phyloP scores from a whole-genome alignment of 1,139 yeast genomes.

The Debaryomycetaceae sp. region DNA sequence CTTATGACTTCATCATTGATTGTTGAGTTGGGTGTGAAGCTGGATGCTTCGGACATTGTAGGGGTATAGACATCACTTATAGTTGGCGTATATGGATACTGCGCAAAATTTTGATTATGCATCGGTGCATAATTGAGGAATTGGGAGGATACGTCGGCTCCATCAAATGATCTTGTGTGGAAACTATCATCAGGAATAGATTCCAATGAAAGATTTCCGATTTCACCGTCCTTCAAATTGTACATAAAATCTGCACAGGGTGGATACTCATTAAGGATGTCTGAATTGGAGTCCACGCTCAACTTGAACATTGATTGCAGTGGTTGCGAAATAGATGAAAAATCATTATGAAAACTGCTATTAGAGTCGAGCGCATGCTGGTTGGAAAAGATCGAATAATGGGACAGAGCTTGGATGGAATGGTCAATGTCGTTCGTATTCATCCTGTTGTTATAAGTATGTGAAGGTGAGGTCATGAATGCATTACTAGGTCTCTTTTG shows the following conservation, averaged over 20 bases:
- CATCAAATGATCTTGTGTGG: conserved; percentile 1
- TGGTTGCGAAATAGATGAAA: conserved; percentile 8
- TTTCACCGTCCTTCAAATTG: conserved; percentile 23
- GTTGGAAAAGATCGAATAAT: conserved; percentile 24
- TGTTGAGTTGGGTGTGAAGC: conserved; percentile 19
- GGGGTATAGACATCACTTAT: conserved; percentile 20
- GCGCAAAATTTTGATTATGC: conserved; percentile 1
- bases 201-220: conserved; percentile 27
- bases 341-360: conserved; percentile 1
- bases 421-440: background rate
- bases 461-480: background rate
- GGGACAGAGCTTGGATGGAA: conserved; percentile 8
- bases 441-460: background rate
- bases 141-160: conserved; percentile 1
- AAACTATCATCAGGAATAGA: conserved; percentile 22
- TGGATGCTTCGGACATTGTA: conserved; percentile 17
- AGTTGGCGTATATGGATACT: conserved; percentile 15
- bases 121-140: conserved; percentile 1
- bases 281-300: conserved; percentile 16
- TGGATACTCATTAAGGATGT: background rate
- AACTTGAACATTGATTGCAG: conserved; percentile 13
- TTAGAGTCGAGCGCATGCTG: conserved; percentile 19
- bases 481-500: background rate
- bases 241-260: conserved; percentile 18
- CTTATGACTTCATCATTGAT: conserved; percentile 9